Evolutionary conservation across 352 stramenopile species (phyloP).

Genomic region (Phytopythium sindhum): DNA sequence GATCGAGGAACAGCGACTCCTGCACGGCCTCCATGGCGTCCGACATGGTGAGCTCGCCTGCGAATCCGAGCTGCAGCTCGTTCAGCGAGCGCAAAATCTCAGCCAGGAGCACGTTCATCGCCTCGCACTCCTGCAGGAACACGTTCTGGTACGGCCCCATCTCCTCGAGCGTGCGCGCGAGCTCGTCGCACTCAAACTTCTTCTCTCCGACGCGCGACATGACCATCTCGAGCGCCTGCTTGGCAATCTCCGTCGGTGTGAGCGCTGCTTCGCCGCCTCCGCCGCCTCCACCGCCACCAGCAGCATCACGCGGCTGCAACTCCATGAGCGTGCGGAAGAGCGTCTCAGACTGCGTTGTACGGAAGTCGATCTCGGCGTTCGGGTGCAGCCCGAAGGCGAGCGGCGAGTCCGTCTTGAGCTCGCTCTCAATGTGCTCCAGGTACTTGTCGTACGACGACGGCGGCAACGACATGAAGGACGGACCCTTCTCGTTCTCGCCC

Average conservation of each 20-base stretch:
- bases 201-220: slow-evolving; percentile 95
- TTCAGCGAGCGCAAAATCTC: slow-evolving; percentile 96
- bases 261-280: slow-evolving; percentile 46
- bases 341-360: slow-evolving; percentile 94
- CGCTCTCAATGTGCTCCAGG: slow-evolving; percentile 95
- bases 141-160: slow-evolving; percentile 95
- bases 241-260: slow-evolving; percentile 92
- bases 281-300: slow-evolving; percentile 51
- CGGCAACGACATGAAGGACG: slow-evolving; percentile 92
- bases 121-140: slow-evolving; percentile 97
- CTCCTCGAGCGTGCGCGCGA: slow-evolving; percentile 92
- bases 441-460: slow-evolving; percentile 98
- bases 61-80: slow-evolving; percentile 96
- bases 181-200: slow-evolving; percentile 97
- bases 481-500: slow-evolving; percentile 92
- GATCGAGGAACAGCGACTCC: slow-evolving; percentile 91
- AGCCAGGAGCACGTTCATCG: slow-evolving; percentile 94
- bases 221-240: slow-evolving; percentile 89
- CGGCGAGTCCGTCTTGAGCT: slow-evolving; percentile 95
- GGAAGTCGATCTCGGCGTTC: slow-evolving; percentile 98
- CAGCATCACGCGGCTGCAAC: slow-evolving; percentile 91
- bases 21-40: slow-evolving; percentile 96
- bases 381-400: slow-evolving; percentile 97
- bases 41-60: slow-evolving; percentile 97
- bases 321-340: slow-evolving; percentile 96